Conservation (phyloP, 2,329 filamentous ascomycete genomes). For the Monosporascus sp. region DNA sequence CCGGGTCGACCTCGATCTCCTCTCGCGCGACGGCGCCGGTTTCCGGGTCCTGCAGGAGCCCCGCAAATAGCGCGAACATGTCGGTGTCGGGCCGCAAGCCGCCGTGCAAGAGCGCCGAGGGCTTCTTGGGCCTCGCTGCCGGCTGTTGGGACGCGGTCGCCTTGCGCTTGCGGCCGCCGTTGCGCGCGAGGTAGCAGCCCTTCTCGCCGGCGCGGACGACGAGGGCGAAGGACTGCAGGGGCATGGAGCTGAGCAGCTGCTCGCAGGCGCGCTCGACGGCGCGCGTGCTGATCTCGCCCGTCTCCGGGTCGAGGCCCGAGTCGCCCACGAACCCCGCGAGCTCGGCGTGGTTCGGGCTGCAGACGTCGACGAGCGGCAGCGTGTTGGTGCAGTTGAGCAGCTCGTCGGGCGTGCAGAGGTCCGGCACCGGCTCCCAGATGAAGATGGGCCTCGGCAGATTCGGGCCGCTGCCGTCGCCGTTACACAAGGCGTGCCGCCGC, state of each 20-base stretch:
- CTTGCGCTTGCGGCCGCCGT: conserved; percentile 47
- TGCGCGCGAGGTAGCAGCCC: conserved; percentile 62
- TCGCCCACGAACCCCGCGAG: conserved; percentile 79
- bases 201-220: conserved; percentile 67
- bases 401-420: conserved; percentile 71
- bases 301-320: conserved; percentile 46
- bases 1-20: conserved; percentile 57
- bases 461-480: conserved; percentile 15
- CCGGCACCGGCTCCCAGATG: conserved; percentile 93
- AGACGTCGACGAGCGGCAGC: conserved; percentile 56
- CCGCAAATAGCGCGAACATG: conserved; percentile 58
- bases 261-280: conserved; percentile 56
- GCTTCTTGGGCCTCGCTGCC: conserved; percentile 35
- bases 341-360: conserved; percentile 81
- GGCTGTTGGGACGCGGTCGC: conserved; percentile 12
- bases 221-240: conserved; percentile 58
- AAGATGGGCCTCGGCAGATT: conserved; percentile 58
- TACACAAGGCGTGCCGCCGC: conserved; percentile 41
- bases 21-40: conserved; percentile 47
- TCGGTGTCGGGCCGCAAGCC: conserved; percentile 56
- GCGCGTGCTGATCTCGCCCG: conserved; percentile 46
- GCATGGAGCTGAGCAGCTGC: conserved; percentile 59
- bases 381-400: conserved; percentile 60
- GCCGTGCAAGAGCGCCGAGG: conserved; percentile 38
- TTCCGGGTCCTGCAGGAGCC: conserved; percentile 48